Evolutionary conservation across 352 stramenopile genomes (phyloP), one percentile per base, ranked within the genome.

Genomic region (Pythium volutum): DNA sequence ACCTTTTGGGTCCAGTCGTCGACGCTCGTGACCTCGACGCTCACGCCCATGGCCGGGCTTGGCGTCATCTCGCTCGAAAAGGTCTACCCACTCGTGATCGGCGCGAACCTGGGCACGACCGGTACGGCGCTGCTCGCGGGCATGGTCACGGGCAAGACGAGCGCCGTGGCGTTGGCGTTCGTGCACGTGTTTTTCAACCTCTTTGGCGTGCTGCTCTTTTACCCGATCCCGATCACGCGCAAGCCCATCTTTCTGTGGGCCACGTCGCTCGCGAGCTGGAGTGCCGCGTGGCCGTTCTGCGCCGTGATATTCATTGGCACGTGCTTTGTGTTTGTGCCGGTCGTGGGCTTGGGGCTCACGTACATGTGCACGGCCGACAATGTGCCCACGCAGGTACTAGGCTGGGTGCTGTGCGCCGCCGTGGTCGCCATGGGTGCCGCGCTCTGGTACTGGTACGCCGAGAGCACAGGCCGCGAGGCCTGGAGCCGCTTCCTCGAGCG

Each of bases 151-250:
- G 82, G 76, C 54, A 93, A 85, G 42, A 68, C 77, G 0, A 66
- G 89, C 41, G 77, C 85, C 8, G 81, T 97, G 38, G 87, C 95
- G 58, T 87, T 97, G 34, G 93, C 90, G 34, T 76, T 97, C 31
- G 82, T 82, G 43, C 91, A 98, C 74, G 87, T 97, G 38, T 95
- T 91, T 64, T 97, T 98, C 79, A 98, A 97, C 72, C 69, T 97
- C n/a, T 87, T 88, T 46, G 89, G 91, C 48, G 75, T 96, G 48
- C 53, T 97, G 42, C 81, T 97, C 27, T 98, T 93, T 75, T 98
- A 97, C 69, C 89, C 89, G 34, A 78, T 97, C 62, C 89, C 91
- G 25, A 73, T 87, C 66, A 96, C 94, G 59, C 79, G 93, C 25
- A 68, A 67, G 34, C 74, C 94, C 49, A 88, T 96, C 52, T 62